Base-by-base conservation (phyloP, 805 yeast genomes). In the Yamadazyma sp. region DNA sequence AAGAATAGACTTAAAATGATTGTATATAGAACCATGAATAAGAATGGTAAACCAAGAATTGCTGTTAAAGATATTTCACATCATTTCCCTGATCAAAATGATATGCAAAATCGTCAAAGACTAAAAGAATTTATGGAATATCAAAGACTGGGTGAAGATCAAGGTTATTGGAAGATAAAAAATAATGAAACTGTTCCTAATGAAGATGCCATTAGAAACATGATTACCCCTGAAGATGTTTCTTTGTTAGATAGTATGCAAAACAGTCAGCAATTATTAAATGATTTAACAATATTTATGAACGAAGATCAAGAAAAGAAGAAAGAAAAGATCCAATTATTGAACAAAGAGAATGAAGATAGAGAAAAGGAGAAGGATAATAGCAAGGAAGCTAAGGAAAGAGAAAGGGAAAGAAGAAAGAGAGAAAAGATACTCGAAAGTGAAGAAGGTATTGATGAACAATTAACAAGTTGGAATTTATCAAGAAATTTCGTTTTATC, bases 51-150 rank as follows among this genome's bases (percentile, higher is more conserved):
- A 23, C 79, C 83, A 25, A 70, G 98, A 23, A 69, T 93, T 27
- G 71, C 86, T 6, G 95, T 93, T 8, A 81, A 81, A 45, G 98
- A 93, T 45, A 86, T 93, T 15, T 80, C 95, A 0, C 75, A 76
- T 33, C 97, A 91, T 65, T 93, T 93, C 55, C 98, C 98, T 0
- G 98, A 88, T 48, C 97, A 89, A 58, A 89, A 85, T 52, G 98
- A 93, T 53, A 89, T 91, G 86, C 98, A 93, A 57, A 91, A 87
- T 55, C 75, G 98, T 49, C 98, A 91, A 62, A 73, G 96, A 43
- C 71, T 93, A 38, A 93, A 93, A 58, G 98, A 93, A 62, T 93
- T 93, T 50, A 93, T 93, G 98, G 97, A 89, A 51, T 93, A 86
- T 51, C 97, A 91, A 62, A 72, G 97, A 49, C 79, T 82, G 24